These are phyloP conservation scores for Vigna hirtella DNA, from an alignment of 306 rosid genomes.

Conservation along the genomic window DNA sequence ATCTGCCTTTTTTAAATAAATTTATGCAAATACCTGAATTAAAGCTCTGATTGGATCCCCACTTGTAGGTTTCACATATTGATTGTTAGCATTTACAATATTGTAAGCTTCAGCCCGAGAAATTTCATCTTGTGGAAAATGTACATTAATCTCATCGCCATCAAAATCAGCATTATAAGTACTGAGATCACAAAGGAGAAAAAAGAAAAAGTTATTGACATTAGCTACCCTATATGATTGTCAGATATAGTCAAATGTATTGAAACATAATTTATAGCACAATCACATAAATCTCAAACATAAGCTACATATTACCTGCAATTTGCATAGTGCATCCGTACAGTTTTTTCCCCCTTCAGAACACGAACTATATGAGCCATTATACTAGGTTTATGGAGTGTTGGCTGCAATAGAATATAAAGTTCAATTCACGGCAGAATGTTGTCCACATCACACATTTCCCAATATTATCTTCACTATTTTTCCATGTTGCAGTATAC, in stretches of 20 bases:
- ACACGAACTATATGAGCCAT: constrained; percentile 96
- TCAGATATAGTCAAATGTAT: constrained; percentile 32
- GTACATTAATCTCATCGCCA: constrained; percentile 98
- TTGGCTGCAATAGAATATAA: constrained; percentile 71
- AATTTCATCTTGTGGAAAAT: constrained; percentile 97
- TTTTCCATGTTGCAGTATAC: neutral
- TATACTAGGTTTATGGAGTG: constrained; percentile 98
- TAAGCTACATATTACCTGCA: constrained; percentile 55
- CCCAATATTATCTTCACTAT: constrained; percentile 22
- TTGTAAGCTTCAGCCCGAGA: constrained; percentile 97
- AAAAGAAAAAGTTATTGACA: constrained; percentile 6
- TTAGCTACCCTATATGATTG: constrained; percentile 27
- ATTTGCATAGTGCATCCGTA: constrained; percentile 97
- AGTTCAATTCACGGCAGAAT: constrained; percentile 36
- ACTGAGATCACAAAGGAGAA: constrained; percentile 52
- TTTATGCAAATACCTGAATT: constrained; percentile 74
- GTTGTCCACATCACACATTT: constrained; percentile 4
- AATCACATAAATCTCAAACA: constrained; percentile 40
- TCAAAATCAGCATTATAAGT: constrained; percentile 98
- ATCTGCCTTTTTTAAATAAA: neutral
- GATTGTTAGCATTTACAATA: constrained; percentile 94
- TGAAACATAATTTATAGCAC: constrained; percentile 8
- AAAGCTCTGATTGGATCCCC: constrained; percentile 95
- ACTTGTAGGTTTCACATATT: constrained; percentile 95
- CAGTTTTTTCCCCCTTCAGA: constrained; percentile 92